Conservation (phyloP, 345 rosid genomes). For the Lenwebbia sp. region DNA sequence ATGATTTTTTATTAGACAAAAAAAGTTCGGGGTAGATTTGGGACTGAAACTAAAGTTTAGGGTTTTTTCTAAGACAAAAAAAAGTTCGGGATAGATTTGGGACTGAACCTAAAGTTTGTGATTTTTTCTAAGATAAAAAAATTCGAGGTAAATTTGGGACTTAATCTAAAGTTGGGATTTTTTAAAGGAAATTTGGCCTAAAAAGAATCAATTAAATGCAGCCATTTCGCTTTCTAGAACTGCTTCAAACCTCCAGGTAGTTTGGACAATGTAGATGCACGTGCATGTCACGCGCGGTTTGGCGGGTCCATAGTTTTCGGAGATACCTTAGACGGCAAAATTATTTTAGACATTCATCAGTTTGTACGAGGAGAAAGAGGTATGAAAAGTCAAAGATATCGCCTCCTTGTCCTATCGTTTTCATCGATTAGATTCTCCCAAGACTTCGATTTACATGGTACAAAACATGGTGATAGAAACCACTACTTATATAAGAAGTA, state of each 20-base stretch:
- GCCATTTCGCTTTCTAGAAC: not conserved
- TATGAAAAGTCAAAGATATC: not conserved
- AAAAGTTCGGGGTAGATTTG: too few species aligned
- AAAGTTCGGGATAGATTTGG: accelerated
- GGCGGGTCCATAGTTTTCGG: not conserved
- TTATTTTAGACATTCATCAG: not conserved
- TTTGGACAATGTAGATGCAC: not conserved
- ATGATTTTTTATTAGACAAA: too few species aligned
- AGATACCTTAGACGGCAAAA: not conserved
- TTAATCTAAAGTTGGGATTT: too few species aligned
- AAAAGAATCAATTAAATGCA: not conserved
- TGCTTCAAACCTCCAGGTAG: not conserved
- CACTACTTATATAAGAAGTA: not conserved
- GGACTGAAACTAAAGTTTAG: too few species aligned
- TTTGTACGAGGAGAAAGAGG: not conserved
- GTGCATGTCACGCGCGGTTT: not conserved
- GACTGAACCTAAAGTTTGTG: too few species aligned
- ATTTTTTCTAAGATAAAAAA: too few species aligned
- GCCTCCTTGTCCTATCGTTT: not conserved
- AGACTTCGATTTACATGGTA: not conserved
- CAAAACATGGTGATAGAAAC: not conserved
- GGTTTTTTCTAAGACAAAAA: too few species aligned
- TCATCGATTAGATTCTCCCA: not conserved
- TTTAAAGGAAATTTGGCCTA: too few species aligned
- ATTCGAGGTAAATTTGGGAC: too few species aligned